Evolutionary conservation across 2,329 filamentous ascomycete species (phyloP).

Genomic region (Cercospora canescens): DNA sequence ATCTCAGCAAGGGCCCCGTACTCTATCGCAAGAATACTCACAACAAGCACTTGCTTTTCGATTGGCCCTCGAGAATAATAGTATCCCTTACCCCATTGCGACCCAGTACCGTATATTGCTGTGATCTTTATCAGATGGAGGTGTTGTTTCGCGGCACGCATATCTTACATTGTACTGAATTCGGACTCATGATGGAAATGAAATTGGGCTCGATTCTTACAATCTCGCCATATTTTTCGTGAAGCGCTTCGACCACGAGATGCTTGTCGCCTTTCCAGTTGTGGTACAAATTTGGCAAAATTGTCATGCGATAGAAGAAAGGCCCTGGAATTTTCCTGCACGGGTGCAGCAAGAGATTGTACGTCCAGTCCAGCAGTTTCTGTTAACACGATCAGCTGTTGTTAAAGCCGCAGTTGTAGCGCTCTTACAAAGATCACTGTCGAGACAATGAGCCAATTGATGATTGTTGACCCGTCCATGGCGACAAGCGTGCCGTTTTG

Average conservation of each 20-base stretch:
- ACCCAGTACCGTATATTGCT: not conserved
- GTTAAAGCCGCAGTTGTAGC: not conserved
- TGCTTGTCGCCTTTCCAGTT: not conserved
- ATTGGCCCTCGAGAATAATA: not conserved
- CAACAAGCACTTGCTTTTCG: not conserved
- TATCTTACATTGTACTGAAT: not conserved
- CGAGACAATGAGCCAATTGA: not conserved
- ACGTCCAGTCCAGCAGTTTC: not conserved
- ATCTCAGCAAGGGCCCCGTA: not conserved
- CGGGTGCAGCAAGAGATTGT: not conserved
- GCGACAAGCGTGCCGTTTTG: not conserved
- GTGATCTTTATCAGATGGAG: not conserved
- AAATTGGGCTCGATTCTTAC: not conserved
- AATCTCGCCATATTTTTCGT: not conserved
- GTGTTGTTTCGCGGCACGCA: not conserved
- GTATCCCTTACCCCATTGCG: not conserved
- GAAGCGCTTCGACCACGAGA: not conserved
- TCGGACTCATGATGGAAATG: not conserved
- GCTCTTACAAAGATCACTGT: not conserved
- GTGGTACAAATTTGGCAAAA: not conserved
- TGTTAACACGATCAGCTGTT: not conserved
- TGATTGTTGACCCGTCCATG: not conserved
- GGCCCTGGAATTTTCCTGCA: not conserved
- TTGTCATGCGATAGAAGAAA: not conserved
- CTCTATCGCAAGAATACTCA: not conserved